These are phyloP conservation scores for Phaffomyces opuntiae DNA, from an alignment of 805 yeast species.

Conservation along the genomic window DNA sequence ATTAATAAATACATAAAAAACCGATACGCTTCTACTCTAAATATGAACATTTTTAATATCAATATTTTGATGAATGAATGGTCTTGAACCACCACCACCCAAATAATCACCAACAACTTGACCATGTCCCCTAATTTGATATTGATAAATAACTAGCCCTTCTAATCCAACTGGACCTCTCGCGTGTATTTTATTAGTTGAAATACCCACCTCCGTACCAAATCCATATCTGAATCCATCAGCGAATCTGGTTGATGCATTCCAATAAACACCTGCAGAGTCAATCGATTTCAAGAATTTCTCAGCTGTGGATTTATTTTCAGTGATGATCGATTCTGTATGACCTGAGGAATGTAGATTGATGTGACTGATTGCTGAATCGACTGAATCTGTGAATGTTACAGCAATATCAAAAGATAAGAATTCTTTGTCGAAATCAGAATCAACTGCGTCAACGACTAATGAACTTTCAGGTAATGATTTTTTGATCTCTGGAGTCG, in stretches of 20 bases:
- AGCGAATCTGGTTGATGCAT: conserved; percentile 93
- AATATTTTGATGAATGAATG: conserved; percentile 67
- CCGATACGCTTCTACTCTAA: too few species aligned
- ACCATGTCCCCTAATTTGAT: conserved; percentile 86
- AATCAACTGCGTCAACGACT: conserved; percentile 44
- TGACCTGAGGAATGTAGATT: conserved; percentile 92
- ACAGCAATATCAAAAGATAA: conserved; percentile 80
- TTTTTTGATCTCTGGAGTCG: conserved; percentile 41
- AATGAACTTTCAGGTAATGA: conserved; percentile 21
- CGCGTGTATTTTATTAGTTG: conserved; percentile 95
- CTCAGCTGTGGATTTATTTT: conserved; percentile 62
- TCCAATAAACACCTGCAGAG: conserved; percentile 97
- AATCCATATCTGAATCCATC: conserved; percentile 98
- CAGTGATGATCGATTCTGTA: conserved; percentile 88
- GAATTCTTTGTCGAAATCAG: conserved; percentile 79
- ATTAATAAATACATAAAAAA: too few species aligned
- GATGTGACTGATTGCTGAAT: conserved; percentile 79
- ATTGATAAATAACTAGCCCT: conserved; percentile 93
- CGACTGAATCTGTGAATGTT: conserved; percentile 47
- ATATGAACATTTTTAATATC: conserved; percentile 21
- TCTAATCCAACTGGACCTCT: conserved; percentile 98
- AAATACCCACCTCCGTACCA: conserved; percentile 97
- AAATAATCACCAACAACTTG: conserved; percentile 87
- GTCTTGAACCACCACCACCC: conserved; percentile 85
- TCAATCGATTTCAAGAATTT: conserved; percentile 78